phyloP scores from a whole-genome alignment of 2,329 filamentous ascomycete genomes.

The Ophiostoma pallidulum region DNA sequence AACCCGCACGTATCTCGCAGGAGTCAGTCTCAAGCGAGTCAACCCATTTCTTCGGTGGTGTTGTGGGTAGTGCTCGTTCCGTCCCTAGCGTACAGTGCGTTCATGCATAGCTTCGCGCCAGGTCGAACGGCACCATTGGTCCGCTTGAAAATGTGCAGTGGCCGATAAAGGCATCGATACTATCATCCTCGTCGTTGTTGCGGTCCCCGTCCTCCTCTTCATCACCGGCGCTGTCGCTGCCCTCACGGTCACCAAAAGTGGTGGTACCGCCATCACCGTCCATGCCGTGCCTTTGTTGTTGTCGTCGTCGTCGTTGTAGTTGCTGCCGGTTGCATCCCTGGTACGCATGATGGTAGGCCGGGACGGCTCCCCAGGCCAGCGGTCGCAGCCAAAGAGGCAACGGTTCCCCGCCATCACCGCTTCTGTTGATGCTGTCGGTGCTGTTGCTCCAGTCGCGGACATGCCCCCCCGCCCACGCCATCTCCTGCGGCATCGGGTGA shows the following conservation, averaged over 20 bases:
- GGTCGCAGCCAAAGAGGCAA: slow-evolving; percentile 26
- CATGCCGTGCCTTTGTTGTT: not conserved
- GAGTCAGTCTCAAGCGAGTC: too few relatives aligned
- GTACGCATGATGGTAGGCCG: slow-evolving; percentile 21
- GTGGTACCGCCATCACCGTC: too few relatives aligned
- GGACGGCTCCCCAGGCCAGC: slow-evolving; percentile 39
- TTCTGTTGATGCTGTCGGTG: too few relatives aligned
- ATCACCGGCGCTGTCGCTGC: slow-evolving; percentile 20
- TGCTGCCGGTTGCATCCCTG: slow-evolving; percentile 20
- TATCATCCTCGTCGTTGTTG: slow-evolving; percentile 6
- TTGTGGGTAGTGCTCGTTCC: too few relatives aligned
- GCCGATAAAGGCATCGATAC: slow-evolving; percentile 21
- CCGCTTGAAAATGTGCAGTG: slow-evolving; percentile 36
- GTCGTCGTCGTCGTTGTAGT: slow-evolving; percentile 20
- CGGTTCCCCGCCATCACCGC: too few relatives aligned
- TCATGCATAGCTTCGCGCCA: slow-evolving; percentile 30
- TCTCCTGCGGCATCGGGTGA: slow-evolving; percentile 28
- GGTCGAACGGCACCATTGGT: slow-evolving; percentile 26
- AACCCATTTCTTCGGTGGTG: not conserved
- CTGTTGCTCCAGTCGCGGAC: slow-evolving; percentile 17
- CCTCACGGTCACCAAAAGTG: too few relatives aligned
- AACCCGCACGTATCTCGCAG: too few relatives aligned
- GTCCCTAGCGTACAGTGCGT: too few relatives aligned
- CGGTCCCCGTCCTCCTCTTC: not conserved
- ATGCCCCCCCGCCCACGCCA: slow-evolving; percentile 1